Percentiles rank a stretch among this genome's conserved stretches.
Evolutionary conservation across 2,329 filamentous ascomycete genomes (phyloP).

Genomic region (Orbilia blumenaviensis): DNA sequence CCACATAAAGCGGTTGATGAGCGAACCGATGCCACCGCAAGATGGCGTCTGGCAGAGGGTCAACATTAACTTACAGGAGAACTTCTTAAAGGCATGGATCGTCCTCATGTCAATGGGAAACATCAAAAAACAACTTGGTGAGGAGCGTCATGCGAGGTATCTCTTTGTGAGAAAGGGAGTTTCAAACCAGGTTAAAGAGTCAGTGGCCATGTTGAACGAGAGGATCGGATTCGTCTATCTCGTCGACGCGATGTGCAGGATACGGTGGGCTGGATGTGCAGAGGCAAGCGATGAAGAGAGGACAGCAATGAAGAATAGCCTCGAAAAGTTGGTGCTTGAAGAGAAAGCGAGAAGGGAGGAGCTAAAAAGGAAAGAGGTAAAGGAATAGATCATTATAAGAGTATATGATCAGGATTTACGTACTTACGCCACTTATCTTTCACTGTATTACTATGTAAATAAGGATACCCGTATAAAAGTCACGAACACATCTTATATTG

Average conservation of each 20-base stretch:
- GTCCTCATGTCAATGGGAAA: slow-evolving; percentile 69
- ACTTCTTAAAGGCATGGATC: slow-evolving; percentile 68
- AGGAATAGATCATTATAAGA: slow-evolving; percentile 24
- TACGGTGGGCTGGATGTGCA: slow-evolving; percentile 92
- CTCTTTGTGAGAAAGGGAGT: slow-evolving; percentile 70
- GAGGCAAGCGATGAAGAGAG: slow-evolving; percentile 72
- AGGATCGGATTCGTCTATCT: slow-evolving; percentile 96
- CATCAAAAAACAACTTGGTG: slow-evolving; percentile 65
- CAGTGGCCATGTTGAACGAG: slow-evolving; percentile 78
- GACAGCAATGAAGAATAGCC: slow-evolving; percentile 72
- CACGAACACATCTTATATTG: background rate
- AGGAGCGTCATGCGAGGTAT: slow-evolving; percentile 70
- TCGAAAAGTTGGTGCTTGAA: slow-evolving; percentile 72
- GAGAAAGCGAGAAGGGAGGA: slow-evolving; percentile 56
- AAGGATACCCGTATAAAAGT: slow-evolving; percentile 34
- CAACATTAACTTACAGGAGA: slow-evolving; percentile 89
- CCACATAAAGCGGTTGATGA: slow-evolving; percentile 37
- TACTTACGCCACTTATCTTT: background rate
- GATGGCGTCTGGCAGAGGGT: slow-evolving; percentile 74
- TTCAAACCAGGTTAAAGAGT: slow-evolving; percentile 69
- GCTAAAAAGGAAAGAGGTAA: slow-evolving; percentile 59
- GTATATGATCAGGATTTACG: background rate
- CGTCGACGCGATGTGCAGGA: slow-evolving; percentile 84
- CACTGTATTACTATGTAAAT: slow-evolving; percentile 16
- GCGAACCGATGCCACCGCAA: slow-evolving; percentile 42